Evolutionary conservation across 306 rosid species (phyloP), one percentile per base, ranked within the genome.

Genomic region (Trichosanthes cucumerina): DNA sequence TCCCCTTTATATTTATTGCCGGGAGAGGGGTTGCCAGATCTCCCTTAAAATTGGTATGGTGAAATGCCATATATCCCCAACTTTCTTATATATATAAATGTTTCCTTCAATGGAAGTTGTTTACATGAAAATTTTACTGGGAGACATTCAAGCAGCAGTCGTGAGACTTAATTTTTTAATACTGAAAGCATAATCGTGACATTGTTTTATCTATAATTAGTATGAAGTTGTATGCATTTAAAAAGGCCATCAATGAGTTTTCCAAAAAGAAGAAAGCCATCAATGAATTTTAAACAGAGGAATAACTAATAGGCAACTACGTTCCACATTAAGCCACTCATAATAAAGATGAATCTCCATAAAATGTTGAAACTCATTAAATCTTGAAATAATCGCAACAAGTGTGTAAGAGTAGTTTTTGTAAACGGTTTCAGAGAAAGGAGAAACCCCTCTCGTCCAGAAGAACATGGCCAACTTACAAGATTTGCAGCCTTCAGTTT

Each of bases 391-490:
- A 72, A 24, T 46, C 14, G 14, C 24, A 23, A 46, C 41, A 24
- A 13, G 13, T 72, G 58, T 26, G 14, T 24, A 31, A 23, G 14
- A 46, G 39, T 15, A 24, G 54, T 15, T 72, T 47, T 26, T 47
- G n/a, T 16, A 72, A 24, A 47, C 16, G 15, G 41, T 26, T 72
- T 26, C 59, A 72, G 53, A 70, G 58, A 72, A 56, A 72, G 77
- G 41, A 71, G 31, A 72, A 46, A 72, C 78, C 89, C 90, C 97
- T 86, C 92, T 87, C 86, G 88, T 83, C 82, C 89, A 58, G 85
- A 86, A 57, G 76, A 81, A 81, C 82, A 70, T 79, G 84, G 89
- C 86, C 87, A 80, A 84, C 84, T 84, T 80, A 87, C 81, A 53
- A 63, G 41, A 57, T 82, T 79, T 34, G 89, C 79, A 81, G 84